Evolutionary conservation across 192 early-diverging fungal genomes (phyloP), one percentile per base, ranked within the genome.

Genomic region (Dimargaris verticillata): DNA sequence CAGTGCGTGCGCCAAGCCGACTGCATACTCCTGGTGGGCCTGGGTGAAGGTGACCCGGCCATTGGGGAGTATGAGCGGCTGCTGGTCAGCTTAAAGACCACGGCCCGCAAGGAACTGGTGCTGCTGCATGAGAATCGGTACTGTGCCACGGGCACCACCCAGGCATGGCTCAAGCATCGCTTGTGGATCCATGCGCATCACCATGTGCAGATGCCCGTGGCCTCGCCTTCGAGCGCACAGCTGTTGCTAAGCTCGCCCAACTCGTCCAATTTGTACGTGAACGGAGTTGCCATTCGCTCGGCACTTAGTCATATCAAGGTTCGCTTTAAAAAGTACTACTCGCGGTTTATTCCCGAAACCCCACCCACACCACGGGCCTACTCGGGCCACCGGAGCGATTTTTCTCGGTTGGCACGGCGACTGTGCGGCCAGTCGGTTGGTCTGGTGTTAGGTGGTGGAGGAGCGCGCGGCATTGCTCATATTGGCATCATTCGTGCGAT

Each of bases 111-210:
- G 66, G 96, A 99, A 71, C 73, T 99, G 22, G 89, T 99, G 18
- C 69, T 99, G 15, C 72, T 99, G 42, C 93, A 97, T 70, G 74
- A 78, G 33, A 78, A 84, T 61, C 75, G 91, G 59, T 68, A 70
- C 61, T 89, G 89, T 65, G 63, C 74, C 5, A 81, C 84, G 2
- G 96, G 96, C 17, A 78, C 79, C 26, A 96, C 96, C 14, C 86
- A 86, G 51, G 72, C 77, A 33, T 99, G 96, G 96, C 73, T 99
- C 24, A 92, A 91, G 74, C 87, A 81, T 60, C 78, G 93, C 24
- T 62, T 83, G 6, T 99, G 94, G 94, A 84, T 97, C 38, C 92
- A 97, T 65, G 89, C 89, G 0, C 93, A 99, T 71, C 95, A 99
- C 68, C 96, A 99, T 72, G 83, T 97, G 18, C 81, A 81, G 58